A percentile compares a stretch with the other conserved stretches of the same genome.
These are phyloP conservation scores for Umbellularia californica DNA, from an alignment of 164 flowering plant species.

Conservation along the genomic window DNA sequence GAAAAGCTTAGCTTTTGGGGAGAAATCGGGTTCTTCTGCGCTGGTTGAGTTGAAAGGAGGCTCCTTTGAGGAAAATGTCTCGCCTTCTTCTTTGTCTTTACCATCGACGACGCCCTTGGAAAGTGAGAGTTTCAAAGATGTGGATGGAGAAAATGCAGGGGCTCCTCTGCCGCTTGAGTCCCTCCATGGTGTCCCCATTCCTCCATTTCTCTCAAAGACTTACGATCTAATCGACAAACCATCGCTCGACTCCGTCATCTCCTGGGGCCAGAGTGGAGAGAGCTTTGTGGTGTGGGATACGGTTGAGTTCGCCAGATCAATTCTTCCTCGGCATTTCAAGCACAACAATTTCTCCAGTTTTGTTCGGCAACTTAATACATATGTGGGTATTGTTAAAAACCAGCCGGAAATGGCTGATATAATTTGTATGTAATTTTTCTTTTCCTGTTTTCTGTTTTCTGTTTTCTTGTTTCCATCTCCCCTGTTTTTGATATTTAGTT, in stretches of 20 bases:
- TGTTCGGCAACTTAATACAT: conserved; percentile 92
- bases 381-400: conserved; percentile 63
- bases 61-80: background rate
- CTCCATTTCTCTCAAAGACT: conserved; percentile 78
- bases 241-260: conserved; percentile 45
- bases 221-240: conserved; percentile 73
- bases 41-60: background rate
- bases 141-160: conserved; percentile 12
- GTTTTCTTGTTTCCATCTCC: background rate
- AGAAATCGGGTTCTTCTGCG: background rate
- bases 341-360: conserved; percentile 97
- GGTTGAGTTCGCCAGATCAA: conserved; percentile 49
- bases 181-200: conserved; percentile 46
- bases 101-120: conserved; percentile 1
- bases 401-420: conserved; percentile 31
- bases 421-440: conserved; percentile 26
- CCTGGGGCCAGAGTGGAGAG: conserved; percentile 62
- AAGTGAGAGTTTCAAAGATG: background rate
- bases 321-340: conserved; percentile 85
- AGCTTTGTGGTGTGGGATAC: conserved; percentile 94
- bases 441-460: conserved; percentile 5
- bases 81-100: background rate
- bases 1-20: conserved; percentile 2
- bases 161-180: conserved; percentile 62
- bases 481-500: conserved; percentile 14